Evolutionary conservation across 2,329 filamentous ascomycete species (phyloP).

Genomic region (Coniella vitis): DNA sequence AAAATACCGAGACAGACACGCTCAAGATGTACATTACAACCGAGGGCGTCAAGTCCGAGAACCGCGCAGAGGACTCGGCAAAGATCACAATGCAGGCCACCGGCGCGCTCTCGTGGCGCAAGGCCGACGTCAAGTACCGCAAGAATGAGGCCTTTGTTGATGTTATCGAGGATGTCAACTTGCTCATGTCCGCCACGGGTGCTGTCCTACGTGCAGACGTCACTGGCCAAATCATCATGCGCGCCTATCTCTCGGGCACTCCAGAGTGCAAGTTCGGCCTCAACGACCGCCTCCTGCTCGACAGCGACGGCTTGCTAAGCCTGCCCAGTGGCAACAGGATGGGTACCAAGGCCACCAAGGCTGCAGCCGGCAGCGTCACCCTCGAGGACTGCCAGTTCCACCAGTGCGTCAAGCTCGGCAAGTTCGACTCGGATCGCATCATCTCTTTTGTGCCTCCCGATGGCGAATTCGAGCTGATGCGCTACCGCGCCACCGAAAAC

Average conservation of each 20-base stretch:
- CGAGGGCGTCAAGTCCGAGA: constrained; percentile 91
- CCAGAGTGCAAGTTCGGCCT: constrained; percentile 99
- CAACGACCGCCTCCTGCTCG: constrained; percentile 90
- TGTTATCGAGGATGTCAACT: constrained; percentile 97
- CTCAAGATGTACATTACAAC: constrained; percentile 99
- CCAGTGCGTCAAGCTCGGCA: constrained; percentile 95
- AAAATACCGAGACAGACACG: constrained; percentile 97
- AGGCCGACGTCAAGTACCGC: constrained; percentile 95
- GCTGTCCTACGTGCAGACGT: constrained; percentile 93
- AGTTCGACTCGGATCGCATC: constrained; percentile 93
- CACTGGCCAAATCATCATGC: constrained; percentile 97
- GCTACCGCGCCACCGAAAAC: constrained; percentile 95
- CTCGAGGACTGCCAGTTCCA: constrained; percentile 98
- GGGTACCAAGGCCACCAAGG: constrained; percentile 85
- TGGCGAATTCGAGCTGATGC: constrained; percentile 97
- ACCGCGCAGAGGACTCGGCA: constrained; percentile 81
- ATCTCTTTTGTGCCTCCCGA: constrained; percentile 96
- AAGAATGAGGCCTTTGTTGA: constrained; percentile 99
- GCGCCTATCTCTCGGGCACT: constrained; percentile 90
- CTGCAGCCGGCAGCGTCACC: constrained; percentile 89
- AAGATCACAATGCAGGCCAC: constrained; percentile 99
- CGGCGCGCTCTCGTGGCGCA: constrained; percentile 91
- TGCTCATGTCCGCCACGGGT: constrained; percentile 97
- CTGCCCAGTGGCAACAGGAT: constrained; percentile 69
- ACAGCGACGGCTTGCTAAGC: constrained; percentile 60